Evolutionary conservation across 208 protist genomes (phyloP).

Genomic region (Porcisia deanei): DNA sequence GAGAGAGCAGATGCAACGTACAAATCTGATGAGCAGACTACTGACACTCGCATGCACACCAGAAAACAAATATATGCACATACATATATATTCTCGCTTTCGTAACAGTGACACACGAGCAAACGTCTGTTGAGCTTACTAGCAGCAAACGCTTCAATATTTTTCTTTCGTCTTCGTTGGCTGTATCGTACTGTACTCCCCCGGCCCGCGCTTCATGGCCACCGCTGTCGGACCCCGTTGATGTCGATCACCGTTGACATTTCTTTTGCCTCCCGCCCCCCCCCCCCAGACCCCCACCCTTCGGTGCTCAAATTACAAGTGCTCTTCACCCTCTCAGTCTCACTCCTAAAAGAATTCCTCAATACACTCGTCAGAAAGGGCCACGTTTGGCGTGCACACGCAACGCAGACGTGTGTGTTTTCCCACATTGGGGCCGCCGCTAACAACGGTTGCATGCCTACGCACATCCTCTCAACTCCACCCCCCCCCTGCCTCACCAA

Average conservation of each 20-base stretch:
- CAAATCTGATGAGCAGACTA: not conserved
- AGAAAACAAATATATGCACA: not conserved
- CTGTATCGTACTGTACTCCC: too few species aligned
- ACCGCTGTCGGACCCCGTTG: too few species aligned
- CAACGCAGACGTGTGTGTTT: not conserved
- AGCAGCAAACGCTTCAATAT: too few species aligned
- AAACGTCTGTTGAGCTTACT: not conserved
- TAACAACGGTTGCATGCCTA: not conserved
- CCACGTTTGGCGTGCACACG: not conserved
- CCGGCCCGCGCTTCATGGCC: too few species aligned
- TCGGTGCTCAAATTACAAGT: not conserved
- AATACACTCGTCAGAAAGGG: not conserved
- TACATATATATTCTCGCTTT: not conserved
- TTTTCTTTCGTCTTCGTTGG: too few species aligned
- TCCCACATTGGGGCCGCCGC: not conserved
- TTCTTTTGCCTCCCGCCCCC: too few species aligned
- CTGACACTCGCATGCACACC: not conserved
- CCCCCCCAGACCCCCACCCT: too few species aligned
- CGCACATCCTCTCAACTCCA: not conserved
- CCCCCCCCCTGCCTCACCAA: not conserved
- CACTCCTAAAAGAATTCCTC: not conserved
- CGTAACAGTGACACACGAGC: not conserved
- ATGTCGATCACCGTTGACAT: too few species aligned
- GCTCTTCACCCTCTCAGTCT: not conserved
- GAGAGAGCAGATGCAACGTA: not conserved